Evolutionary conservation across 2,329 filamentous ascomycete species (phyloP).

Genomic region (Pseudogymnoascus sp.): DNA sequence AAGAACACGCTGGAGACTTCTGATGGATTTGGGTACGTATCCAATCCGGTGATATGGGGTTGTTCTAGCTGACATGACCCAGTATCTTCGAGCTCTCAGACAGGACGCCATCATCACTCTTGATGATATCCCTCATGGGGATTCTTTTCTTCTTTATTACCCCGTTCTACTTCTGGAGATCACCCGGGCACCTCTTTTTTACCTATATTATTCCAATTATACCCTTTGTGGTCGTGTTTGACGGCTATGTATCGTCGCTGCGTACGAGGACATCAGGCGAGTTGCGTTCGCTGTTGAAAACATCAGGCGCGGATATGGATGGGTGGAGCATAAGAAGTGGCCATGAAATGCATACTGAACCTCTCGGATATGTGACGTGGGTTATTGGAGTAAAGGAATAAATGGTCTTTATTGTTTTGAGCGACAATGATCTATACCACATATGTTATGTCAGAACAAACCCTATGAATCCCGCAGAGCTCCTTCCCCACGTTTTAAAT

Average conservation of each 20-base stretch:
- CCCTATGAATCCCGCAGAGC: not conserved
- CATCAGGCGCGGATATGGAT: slow-evolving; percentile 37
- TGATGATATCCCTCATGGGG: slow-evolving; percentile 47
- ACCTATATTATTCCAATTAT: slow-evolving; percentile 60
- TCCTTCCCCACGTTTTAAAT: not conserved
- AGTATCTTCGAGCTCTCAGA: slow-evolving; percentile 70
- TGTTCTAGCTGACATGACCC: not conserved
- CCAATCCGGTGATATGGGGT: too few species aligned
- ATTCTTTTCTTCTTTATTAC: slow-evolving; percentile 44
- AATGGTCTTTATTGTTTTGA: not conserved
- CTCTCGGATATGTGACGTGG: slow-evolving; percentile 40
- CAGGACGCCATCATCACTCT: slow-evolving; percentile 46
- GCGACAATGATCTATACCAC: not conserved
- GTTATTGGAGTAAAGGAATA: slow-evolving; percentile 33
- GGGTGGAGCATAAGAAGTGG: slow-evolving; percentile 37
- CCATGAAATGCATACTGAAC: slow-evolving; percentile 39
- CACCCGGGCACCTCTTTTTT: slow-evolving; percentile 46
- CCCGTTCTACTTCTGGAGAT: slow-evolving; percentile 40
- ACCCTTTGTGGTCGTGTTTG: slow-evolving; percentile 60
- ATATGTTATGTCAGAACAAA: not conserved
- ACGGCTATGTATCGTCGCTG: slow-evolving; percentile 60
- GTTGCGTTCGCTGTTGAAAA: slow-evolving; percentile 50
- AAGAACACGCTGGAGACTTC: slow-evolving; percentile 56
- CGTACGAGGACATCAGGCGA: slow-evolving; percentile 61
- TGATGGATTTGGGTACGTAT: slow-evolving; percentile 51